These are phyloP conservation scores for Simmondsia chinensis DNA, from an alignment of 148 eudicot genomes.

Conservation along the genomic window DNA sequence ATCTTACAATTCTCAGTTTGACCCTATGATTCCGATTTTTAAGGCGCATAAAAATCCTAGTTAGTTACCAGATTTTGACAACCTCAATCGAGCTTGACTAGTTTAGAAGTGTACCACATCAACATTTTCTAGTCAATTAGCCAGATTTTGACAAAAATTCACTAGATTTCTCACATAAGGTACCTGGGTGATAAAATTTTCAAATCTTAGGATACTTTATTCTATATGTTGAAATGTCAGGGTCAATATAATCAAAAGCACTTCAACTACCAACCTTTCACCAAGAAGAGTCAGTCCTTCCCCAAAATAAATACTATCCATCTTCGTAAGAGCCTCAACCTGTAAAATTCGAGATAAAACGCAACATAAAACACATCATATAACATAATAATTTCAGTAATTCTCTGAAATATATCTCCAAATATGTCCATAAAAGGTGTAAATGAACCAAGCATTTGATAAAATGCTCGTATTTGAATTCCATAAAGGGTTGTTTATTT, in stretches of 20 bases:
- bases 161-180: too few species aligned
- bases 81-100: too few species aligned
- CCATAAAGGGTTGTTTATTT: too few species aligned
- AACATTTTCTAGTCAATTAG: too few species aligned
- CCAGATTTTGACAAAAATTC: too few species aligned
- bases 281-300: constrained; percentile 86
- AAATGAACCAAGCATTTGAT: not conserved
- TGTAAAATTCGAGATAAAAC: constrained; percentile 14
- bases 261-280: constrained; percentile 38
- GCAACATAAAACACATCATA: constrained; percentile 2
- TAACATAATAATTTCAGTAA: not conserved
- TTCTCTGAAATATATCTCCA: not conserved
- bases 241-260: not conserved
- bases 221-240: not conserved
- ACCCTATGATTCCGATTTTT: too few species aligned
- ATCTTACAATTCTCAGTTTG: too few species aligned
- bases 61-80: too few species aligned
- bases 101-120: too few species aligned
- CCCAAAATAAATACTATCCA: constrained; percentile 57
- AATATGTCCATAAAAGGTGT: not conserved
- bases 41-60: too few species aligned
- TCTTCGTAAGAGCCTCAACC: constrained; percentile 50
- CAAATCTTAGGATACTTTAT: not conserved
- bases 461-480: too few species aligned
- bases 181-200: too few species aligned